phyloP scores from a whole-genome alignment of 75 land plant species.

The Selaginella moellendorffii region DNA sequence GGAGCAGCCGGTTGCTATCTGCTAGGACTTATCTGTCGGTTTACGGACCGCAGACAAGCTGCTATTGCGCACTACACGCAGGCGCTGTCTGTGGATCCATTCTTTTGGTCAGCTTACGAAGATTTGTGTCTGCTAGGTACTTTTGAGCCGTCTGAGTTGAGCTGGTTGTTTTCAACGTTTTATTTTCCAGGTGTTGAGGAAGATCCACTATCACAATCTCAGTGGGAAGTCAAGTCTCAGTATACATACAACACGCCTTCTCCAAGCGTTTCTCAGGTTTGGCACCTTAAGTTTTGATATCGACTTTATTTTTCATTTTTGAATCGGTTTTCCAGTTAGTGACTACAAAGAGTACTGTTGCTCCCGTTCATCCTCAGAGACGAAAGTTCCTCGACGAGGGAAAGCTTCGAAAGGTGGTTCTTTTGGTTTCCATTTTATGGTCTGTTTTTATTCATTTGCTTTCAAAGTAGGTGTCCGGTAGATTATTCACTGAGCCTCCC shows the following conservation, averaged over 20 bases:
- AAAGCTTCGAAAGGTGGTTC: constrained; percentile 72
- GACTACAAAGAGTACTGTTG: too few relatives aligned
- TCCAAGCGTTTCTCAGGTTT: constrained; percentile 33
- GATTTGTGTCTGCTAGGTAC: constrained; percentile 72
- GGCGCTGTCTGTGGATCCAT: constrained; percentile 75
- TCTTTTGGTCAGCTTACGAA: constrained; percentile 94
- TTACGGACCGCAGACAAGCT: constrained; percentile 58
- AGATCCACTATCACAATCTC: constrained; percentile 44
- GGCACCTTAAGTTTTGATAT: too few relatives aligned
- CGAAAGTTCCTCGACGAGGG: constrained; percentile 89
- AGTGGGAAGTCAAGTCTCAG: constrained; percentile 28
- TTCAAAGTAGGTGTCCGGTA: constrained; percentile 56
- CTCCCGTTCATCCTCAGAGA: too few relatives aligned
- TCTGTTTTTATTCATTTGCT: neutral
- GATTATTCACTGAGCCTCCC: constrained; percentile 68
- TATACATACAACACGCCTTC: constrained; percentile 37
- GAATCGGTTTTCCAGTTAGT: too few relatives aligned
- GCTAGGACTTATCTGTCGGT: constrained; percentile 88
- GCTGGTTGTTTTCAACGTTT: neutral
- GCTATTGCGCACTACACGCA: constrained; percentile 73
- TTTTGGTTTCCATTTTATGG: neutral
- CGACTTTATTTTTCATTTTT: too few relatives aligned
- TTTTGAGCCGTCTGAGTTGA: neutral
- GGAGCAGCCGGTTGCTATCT: constrained; percentile 95
- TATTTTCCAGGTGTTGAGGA: constrained; percentile 63